These are phyloP conservation scores for Deuterostichococcus epilithicus DNA, from an alignment of 139 green algal species.

Conservation along the genomic window DNA sequence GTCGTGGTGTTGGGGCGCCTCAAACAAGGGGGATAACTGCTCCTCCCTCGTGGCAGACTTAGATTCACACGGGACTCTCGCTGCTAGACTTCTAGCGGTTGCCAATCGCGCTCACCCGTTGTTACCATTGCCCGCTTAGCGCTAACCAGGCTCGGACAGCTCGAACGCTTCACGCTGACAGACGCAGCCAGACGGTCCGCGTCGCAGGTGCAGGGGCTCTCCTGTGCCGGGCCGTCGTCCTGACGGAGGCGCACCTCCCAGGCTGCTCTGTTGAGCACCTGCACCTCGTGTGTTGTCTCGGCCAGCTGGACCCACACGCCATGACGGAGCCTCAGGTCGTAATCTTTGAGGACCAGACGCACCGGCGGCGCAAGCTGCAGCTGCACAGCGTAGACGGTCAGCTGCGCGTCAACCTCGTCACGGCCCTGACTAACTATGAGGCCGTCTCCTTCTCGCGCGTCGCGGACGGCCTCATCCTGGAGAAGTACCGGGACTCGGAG, in stretches of 20 bases:
- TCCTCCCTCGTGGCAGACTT: too few relatives aligned
- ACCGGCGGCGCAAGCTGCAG: not conserved
- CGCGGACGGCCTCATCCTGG: not conserved
- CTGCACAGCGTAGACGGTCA: not conserved
- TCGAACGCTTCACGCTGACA: too few relatives aligned
- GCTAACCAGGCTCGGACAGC: too few relatives aligned
- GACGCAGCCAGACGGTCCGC: too few relatives aligned
- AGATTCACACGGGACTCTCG: too few relatives aligned
- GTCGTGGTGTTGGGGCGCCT: too few relatives aligned
- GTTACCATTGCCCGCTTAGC: too few relatives aligned
- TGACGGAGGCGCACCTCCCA: conserved; percentile 21
- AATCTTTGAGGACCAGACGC: not conserved
- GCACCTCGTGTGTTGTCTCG: not conserved
- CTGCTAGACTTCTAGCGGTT: too few relatives aligned
- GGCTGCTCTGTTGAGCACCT: not conserved
- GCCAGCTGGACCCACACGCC: not conserved
- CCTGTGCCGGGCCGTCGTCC: too few relatives aligned
- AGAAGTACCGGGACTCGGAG: not conserved
- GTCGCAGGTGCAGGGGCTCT: too few relatives aligned
- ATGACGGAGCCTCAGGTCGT: not conserved
- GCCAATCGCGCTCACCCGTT: too few relatives aligned
- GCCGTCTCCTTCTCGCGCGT: not conserved
- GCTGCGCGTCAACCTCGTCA: not conserved
- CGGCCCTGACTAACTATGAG: not conserved
- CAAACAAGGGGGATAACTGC: too few relatives aligned